Evolutionary conservation across 164 flowering plant species (phyloP), one percentile per base, ranked within the genome.

Genomic region (Euptelea pleiosperma): DNA sequence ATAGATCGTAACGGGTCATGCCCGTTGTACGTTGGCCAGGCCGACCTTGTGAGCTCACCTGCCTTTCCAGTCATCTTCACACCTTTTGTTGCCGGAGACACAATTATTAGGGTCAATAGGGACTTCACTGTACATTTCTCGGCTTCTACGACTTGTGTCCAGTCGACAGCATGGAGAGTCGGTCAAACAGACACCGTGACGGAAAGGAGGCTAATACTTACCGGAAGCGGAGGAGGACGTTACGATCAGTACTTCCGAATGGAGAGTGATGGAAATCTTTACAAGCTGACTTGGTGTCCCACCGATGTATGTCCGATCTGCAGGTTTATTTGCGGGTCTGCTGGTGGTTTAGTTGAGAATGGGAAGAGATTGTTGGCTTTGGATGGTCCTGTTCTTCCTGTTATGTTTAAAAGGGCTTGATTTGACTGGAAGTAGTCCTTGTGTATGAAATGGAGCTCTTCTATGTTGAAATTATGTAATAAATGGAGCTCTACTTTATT

Each of bases 21-120:
- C 35, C 72, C 74, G 0, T 25, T 41, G 11, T 70, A 56, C 18
- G 73, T 66, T 9, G 74, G 73, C 4, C 77, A 57, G 34, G 73
- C 54, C 25, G 22, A 41, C 19, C 14, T 8, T 0, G 36, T 15
- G 9, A 15, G 12, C 16, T 45, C 66, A 2, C 19, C 22, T 8
- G 68, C 68, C 2, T 14, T 55, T 12, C 65, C 73, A 2, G 71
- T 63, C 44, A 28, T 31, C 51, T 69, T 73, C 65, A 39, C 39
- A 12, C 77, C 73, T 0, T 59, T 57, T 15, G 25, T 24, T 0
- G 34, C 30, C 2, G 55, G 30, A 10, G 77, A 69, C n/a, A 47
- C 26, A 5, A 26, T 60, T 34, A 53, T 73, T 4, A 39, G 66
- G 18, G 66, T 54, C 60, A 0, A 15, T 0, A 49, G 54, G n/a